phyloP scores from a whole-genome alignment of 1,284 basidiomycete species.

The Singerocomus inundabilis region DNA sequence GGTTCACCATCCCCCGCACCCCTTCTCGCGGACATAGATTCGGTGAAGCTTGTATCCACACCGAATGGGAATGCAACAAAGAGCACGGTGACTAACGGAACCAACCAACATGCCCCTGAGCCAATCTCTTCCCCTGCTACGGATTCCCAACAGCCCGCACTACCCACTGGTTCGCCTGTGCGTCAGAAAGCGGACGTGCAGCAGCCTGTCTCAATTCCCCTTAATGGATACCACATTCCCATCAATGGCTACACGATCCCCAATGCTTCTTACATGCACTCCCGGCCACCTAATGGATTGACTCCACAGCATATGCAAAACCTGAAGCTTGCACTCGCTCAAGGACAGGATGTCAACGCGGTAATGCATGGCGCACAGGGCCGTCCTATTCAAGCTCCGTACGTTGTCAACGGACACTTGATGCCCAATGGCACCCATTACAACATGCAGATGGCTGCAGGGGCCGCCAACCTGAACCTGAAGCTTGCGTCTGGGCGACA shows the following conservation, averaged over 20 bases:
- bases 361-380: conserved; percentile 37
- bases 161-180: conserved; percentile 25
- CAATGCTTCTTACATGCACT: conserved; percentile 34
- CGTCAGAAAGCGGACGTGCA: conserved; percentile 49
- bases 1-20: conserved; percentile 24
- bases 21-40: conserved; percentile 24
- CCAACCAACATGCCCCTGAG: conserved; percentile 27
- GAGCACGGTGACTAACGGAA: conserved; percentile 34
- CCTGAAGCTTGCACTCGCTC: conserved; percentile 49
- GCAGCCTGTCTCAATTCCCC: conserved; percentile 32
- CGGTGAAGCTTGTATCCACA: conserved; percentile 16
- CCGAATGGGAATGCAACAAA: conserved; percentile 20
- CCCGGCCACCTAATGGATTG: conserved; percentile 37
- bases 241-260: conserved; percentile 43
- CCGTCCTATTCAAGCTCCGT: conserved; percentile 33
- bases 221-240: conserved; percentile 48
- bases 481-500: conserved; percentile 44
- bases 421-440: conserved; percentile 39
- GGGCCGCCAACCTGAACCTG: conserved; percentile 36
- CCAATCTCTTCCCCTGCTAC: conserved; percentile 14
- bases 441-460: conserved; percentile 33
- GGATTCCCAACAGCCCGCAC: conserved; percentile 20
- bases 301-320: conserved; percentile 55
- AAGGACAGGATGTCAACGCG: conserved; percentile 39
- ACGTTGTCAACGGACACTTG: conserved; percentile 36